Conservation (phyloP, 345 rosid species). For the Lagerstroemia speciosa region DNA sequence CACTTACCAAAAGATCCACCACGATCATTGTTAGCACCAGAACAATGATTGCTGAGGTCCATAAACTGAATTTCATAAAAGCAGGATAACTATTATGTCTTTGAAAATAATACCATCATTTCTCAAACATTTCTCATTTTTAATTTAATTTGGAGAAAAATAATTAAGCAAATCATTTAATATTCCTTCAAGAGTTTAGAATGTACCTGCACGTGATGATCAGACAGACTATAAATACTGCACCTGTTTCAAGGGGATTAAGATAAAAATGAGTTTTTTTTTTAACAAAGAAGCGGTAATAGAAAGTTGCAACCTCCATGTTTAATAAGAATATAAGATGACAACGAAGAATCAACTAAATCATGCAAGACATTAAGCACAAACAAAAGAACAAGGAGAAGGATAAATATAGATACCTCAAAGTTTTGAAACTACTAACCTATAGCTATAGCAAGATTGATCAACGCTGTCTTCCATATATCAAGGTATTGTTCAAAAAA, state of each 20-base stretch:
- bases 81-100: conserved; percentile 3
- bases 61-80: conserved; percentile 37
- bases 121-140: not conserved
- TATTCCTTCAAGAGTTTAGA: not conserved
- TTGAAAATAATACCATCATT: not conserved
- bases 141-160: not conserved
- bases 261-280: conserved; percentile 7
- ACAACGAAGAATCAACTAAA: not conserved
- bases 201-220: conserved; percentile 82
- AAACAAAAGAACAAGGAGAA: not conserved
- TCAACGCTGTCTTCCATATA: conserved; percentile 92
- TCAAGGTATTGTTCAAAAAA: conserved; percentile 97
- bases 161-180: not conserved
- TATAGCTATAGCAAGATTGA: conserved; percentile 88
- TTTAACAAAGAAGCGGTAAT: conserved; percentile 4
- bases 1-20: conserved; percentile 75
- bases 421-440: conserved; percentile 38
- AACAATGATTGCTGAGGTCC: conserved; percentile 88
- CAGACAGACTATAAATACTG: conserved; percentile 83
- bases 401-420: conserved; percentile 3
- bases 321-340: not conserved
- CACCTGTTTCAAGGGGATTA: conserved; percentile 39
- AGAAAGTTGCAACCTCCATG: not conserved
- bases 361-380: not conserved
- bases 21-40: conserved; percentile 81